These are phyloP conservation scores for Sporodiniella umbellata DNA, from an alignment of 371 early-diverging fungal genomes.

Conservation along the genomic window DNA sequence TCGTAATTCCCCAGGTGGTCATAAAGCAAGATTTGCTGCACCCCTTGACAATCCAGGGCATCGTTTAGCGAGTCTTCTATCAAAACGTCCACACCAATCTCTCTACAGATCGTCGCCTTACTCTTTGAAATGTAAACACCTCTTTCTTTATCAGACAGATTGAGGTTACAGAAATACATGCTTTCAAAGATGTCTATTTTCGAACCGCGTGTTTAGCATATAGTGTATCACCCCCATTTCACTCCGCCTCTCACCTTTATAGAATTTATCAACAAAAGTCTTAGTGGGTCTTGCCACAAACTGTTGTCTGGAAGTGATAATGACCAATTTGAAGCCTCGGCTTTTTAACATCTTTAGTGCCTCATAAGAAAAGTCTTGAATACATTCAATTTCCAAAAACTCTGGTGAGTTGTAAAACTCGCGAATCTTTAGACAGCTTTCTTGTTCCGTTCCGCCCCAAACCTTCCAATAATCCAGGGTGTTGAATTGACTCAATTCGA, in stretches of 20 bases:
- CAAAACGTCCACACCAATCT: conserved; percentile 48
- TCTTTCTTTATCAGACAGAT: conserved; percentile 40
- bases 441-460: conserved; percentile 49
- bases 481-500: conserved; percentile 36
- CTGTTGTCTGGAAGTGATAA: conserved; percentile 51
- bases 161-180: conserved; percentile 50
- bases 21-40: conserved; percentile 42
- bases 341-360: conserved; percentile 49
- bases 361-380: conserved; percentile 49
- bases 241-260: conserved; percentile 34
- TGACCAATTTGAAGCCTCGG: conserved; percentile 44
- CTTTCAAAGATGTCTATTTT: conserved; percentile 45
- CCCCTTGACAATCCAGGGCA: conserved; percentile 38
- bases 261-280: conserved; percentile 48
- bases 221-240: too few species aligned
- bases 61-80: conserved; percentile 50
- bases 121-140: conserved; percentile 44
- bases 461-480: conserved; percentile 45
- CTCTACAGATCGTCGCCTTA: conserved; percentile 49
- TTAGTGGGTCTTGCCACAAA: conserved; percentile 51
- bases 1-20: conserved; percentile 39
- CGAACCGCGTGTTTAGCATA: not conserved
- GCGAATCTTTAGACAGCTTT: conserved; percentile 42
- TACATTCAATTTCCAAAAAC: conserved; percentile 45
- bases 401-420: conserved; percentile 47